Conservation (phyloP, 352 stramenopile species). For the Phytopythium litorale region DNA sequence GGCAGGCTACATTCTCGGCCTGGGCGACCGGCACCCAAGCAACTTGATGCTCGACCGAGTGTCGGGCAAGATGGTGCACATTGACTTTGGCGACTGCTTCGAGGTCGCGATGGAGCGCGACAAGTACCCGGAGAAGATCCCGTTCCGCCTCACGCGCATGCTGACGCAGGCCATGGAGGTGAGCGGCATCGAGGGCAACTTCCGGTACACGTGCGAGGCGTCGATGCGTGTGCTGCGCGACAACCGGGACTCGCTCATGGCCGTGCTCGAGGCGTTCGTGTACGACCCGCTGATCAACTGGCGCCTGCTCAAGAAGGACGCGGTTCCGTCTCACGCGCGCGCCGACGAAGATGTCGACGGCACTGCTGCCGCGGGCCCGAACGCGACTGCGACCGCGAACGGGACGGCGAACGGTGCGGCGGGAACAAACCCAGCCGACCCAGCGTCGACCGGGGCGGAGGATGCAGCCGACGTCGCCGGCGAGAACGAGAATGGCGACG, state of each 20-base stretch:
- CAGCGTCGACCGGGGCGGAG: slow-evolving; percentile 8
- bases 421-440: not conserved
- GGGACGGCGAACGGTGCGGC: not conserved
- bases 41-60: slow-evolving; percentile 99
- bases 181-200: slow-evolving; percentile 99
- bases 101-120: slow-evolving; percentile 99
- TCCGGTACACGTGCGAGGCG: slow-evolving; percentile 97
- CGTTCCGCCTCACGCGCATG: slow-evolving; percentile 99
- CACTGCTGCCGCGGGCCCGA: slow-evolving; percentile 17
- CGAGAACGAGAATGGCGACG: slow-evolving; percentile 5
- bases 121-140: slow-evolving; percentile 99
- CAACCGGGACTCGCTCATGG: slow-evolving; percentile 98
- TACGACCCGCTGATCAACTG: slow-evolving; percentile 99
- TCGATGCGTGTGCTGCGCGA: slow-evolving; percentile 98
- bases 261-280: slow-evolving; percentile 99
- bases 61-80: slow-evolving; percentile 99
- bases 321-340: slow-evolving; percentile 69
- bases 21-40: slow-evolving; percentile 99
- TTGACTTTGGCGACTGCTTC: slow-evolving; percentile 98
- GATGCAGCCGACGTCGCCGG: slow-evolving; percentile 18
- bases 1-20: slow-evolving; percentile 99
- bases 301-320: slow-evolving; percentile 91
- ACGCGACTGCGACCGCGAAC: slow-evolving; percentile 1
- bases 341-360: slow-evolving; percentile 47
- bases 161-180: slow-evolving; percentile 99